Percentiles rank a stretch among this genome's conserved stretches.
These are phyloP conservation scores for Fusarium devonianum DNA, from an alignment of 2,329 filamentous ascomycete genomes.

Conservation along the genomic window DNA sequence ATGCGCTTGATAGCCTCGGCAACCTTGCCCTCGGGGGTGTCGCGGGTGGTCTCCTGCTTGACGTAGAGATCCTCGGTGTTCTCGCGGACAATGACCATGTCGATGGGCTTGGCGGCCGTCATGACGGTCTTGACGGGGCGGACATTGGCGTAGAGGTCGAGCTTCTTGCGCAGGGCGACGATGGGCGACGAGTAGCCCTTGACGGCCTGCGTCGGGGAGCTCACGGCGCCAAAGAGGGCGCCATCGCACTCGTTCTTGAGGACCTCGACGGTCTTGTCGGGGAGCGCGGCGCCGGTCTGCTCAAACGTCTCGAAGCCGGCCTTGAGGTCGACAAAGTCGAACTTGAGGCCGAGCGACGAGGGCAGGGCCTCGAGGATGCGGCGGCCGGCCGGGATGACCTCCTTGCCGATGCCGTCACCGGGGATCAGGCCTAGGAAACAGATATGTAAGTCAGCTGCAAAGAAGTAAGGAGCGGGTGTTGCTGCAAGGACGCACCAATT, in stretches of 20 bases:
- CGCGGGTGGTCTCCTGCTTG: slow-evolving; percentile 90
- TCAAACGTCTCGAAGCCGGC: slow-evolving; percentile 95
- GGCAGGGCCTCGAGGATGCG: slow-evolving; percentile 92
- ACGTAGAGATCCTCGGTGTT: slow-evolving; percentile 99
- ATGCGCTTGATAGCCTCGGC: slow-evolving; percentile 99
- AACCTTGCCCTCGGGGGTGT: slow-evolving; percentile 79
- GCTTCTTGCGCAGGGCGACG: slow-evolving; percentile 92
- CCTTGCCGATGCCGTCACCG: slow-evolving; percentile 96
- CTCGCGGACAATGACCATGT: slow-evolving; percentile 97
- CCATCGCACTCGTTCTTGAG: slow-evolving; percentile 92
- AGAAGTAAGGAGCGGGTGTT: not conserved
- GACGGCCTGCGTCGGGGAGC: slow-evolving; percentile 87
- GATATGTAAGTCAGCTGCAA: not conserved
- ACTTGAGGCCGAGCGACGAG: slow-evolving; percentile 87
- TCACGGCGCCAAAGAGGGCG: slow-evolving; percentile 94
- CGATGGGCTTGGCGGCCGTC: slow-evolving; percentile 74
- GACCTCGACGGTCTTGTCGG: slow-evolving; percentile 88
- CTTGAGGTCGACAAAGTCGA: slow-evolving; percentile 91
- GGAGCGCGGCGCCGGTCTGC: slow-evolving; percentile 84
- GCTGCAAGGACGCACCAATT: slow-evolving; percentile 45
- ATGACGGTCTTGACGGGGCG: slow-evolving; percentile 88
- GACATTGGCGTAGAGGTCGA: slow-evolving; percentile 97
- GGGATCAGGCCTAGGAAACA: slow-evolving; percentile 82
- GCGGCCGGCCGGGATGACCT: slow-evolving; percentile 95
- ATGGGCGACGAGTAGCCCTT: slow-evolving; percentile 97